A percentile compares a stretch with the other conserved stretches of the same genome.
Evolutionary conservation across 441 rosid genomes (phyloP).

Genomic region (Mallotus repandus): DNA sequence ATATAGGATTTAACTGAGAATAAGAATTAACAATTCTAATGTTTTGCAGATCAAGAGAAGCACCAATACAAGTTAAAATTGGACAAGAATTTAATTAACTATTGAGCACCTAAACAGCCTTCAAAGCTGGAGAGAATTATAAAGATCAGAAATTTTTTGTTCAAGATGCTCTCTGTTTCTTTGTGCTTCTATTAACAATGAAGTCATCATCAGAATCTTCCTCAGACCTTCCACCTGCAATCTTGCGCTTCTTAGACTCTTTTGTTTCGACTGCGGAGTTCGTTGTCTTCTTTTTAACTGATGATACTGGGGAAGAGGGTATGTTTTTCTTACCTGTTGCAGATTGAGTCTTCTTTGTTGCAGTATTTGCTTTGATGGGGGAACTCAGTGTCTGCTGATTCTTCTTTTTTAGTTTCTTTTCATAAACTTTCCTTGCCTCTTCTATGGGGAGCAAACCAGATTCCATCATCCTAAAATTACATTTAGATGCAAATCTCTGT

Average conservation of each 20-base stretch:
- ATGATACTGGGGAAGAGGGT: constrained; percentile 33
- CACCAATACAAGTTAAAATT: not conserved
- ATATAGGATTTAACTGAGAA: too few species aligned
- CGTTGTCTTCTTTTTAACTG: constrained; percentile 42
- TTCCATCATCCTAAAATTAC: constrained; percentile 84
- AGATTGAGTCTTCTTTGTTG: constrained; percentile 42
- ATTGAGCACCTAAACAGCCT: constrained; percentile 1
- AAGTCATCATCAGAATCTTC: constrained; percentile 57
- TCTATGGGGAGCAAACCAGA: constrained; percentile 78
- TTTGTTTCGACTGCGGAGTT: constrained; percentile 34
- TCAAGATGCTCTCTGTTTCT: constrained; percentile 44
- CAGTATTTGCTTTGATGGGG: constrained; percentile 50
- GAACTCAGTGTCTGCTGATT: constrained; percentile 46
- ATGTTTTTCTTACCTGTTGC: constrained; percentile 37
- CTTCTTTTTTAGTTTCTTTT: constrained; percentile 62
- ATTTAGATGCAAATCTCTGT: constrained; percentile 1
- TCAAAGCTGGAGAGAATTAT: not conserved
- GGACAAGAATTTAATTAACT: not conserved
- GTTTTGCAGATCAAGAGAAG: not conserved
- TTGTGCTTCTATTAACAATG: constrained; percentile 22
- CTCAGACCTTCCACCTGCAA: constrained; percentile 44
- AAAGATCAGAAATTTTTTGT: not conserved
- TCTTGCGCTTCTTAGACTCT: constrained; percentile 56
- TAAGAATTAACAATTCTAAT: not conserved
- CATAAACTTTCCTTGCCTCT: constrained; percentile 65